These are phyloP conservation scores for Sclerotinia borealis DNA, from an alignment of 2,329 filamentous ascomycete species.

Conservation along the genomic window DNA sequence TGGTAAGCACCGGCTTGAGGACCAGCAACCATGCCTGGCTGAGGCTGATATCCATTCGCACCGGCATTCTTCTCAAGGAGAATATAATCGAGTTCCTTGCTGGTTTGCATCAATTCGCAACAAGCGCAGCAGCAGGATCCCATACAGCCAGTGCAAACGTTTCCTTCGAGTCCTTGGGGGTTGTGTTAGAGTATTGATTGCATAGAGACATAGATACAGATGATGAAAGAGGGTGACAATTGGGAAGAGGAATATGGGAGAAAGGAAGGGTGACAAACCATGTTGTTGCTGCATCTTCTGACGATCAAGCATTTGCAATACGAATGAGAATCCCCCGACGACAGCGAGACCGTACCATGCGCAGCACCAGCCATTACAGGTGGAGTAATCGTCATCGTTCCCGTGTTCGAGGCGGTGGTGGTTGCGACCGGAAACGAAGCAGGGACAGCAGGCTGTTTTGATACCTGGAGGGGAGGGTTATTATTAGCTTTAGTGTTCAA, in stretches of 20 bases:
- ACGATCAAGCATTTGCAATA: slow-evolving; percentile 11
- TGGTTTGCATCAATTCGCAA: slow-evolving; percentile 15
- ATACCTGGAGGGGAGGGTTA: neutral
- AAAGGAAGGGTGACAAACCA: neutral
- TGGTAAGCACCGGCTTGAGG: neutral
- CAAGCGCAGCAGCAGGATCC: slow-evolving; percentile 7
- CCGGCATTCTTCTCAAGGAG: neutral
- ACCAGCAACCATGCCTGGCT: neutral
- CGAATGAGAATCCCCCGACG: neutral
- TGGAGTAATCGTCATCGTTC: neutral
- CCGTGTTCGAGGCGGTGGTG: slow-evolving; percentile 10
- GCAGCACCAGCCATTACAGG: slow-evolving; percentile 5
- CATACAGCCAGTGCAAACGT: neutral
- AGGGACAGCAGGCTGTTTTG: slow-evolving; percentile 10
- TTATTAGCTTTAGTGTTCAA: neutral
- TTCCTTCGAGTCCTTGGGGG: slow-evolving; percentile 7
- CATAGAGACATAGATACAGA: neutral
- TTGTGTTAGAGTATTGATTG: neutral
- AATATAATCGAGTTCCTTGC: slow-evolving; percentile 13
- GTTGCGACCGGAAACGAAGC: slow-evolving; percentile 11
- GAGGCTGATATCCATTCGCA: neutral
- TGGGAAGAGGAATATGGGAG: neutral
- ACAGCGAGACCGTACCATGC: neutral
- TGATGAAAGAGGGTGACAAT: neutral
- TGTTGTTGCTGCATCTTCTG: slow-evolving; percentile 6